Evolutionary conservation across 1,284 basidiomycete genomes (phyloP), one percentile per base, ranked within the genome.

Genomic region (Puccinia novopanici): DNA sequence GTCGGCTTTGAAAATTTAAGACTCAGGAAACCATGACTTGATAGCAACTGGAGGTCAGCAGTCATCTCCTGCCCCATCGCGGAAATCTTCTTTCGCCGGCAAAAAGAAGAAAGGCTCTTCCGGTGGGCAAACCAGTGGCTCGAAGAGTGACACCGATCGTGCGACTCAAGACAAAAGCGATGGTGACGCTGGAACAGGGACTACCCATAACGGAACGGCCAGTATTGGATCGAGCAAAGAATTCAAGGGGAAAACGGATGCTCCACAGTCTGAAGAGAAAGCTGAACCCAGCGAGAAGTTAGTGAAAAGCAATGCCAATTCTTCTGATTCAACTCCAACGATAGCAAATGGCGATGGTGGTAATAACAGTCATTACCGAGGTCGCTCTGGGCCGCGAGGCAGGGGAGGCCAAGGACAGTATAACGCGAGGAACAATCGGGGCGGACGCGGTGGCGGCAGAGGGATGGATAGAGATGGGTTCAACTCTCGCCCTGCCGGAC

Each of bases 11-110:
- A 27, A 61, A 52, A 19, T 55, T 27, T 22, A 57, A 75, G 52
- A 30, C 42, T 27, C 72, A 30, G 54, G 40, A 75, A 75, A 57
- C 24, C 52, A 40, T n/a, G 55, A 75, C 3, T 55, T 13, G 10
- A 40, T 34, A 45, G 37, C 34, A 30, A 61, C 72, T 40, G 37
- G 22, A 27, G 55, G 72, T 42, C 48, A 50, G 48, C 27, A 24
- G 27, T 37, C 55, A 30, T 42, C 76, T 5, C 63, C 75, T 24
- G 73, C 55, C 17, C 45, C 75, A 17, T 78, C 76, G 12, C 67
- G 76, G 40, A 78, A 78, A 77, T 77, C 75, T 10, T 77, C 75
- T 0, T 67, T 77, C 68, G 59, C 52, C 13, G 68, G 57, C 22
- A 65, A 54, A 15, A 78, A 78, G 45, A 78, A 78, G 24, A 78